These are phyloP conservation scores for Solanum bulbocastanum DNA, from an alignment of 257 asterid species.

Conservation along the genomic window DNA sequence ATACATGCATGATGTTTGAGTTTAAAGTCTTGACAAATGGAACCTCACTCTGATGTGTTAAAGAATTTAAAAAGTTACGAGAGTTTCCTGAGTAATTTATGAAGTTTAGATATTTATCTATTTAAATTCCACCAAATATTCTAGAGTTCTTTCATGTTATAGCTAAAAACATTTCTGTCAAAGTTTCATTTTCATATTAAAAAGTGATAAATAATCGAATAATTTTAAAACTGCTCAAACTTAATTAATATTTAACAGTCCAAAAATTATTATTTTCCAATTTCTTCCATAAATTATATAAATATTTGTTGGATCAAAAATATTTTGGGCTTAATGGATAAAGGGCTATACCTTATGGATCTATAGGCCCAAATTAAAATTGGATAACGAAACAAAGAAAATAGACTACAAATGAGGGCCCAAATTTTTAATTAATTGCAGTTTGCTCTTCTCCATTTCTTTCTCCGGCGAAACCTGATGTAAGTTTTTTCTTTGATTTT, in stretches of 20 bases:
- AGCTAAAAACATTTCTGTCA: not conserved
- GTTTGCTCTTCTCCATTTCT: not conserved
- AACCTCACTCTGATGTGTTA: no score
- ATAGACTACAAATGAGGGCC: not conserved
- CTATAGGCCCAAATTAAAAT: not conserved
- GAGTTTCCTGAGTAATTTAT: no score
- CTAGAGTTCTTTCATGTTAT: not conserved
- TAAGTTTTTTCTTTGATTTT: not conserved
- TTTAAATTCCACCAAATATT: not conserved
- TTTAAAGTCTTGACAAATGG: no score
- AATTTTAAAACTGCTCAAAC: not conserved
- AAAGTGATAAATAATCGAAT: not conserved
- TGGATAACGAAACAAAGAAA: not conserved
- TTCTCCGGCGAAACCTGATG: not conserved
- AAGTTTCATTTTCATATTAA: not conserved
- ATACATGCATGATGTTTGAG: no score
- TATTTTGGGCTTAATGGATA: not conserved
- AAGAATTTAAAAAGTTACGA: no score
- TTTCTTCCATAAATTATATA: not conserved
- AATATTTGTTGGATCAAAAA: not conserved
- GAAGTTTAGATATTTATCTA: no score
- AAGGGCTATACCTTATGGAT: not conserved
- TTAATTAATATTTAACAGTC: not conserved
- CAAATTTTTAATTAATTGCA: not conserved
- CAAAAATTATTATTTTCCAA: not conserved